Base-by-base conservation (phyloP, 1,139 yeast species). In the Blastobotrys malaysiensis region DNA sequence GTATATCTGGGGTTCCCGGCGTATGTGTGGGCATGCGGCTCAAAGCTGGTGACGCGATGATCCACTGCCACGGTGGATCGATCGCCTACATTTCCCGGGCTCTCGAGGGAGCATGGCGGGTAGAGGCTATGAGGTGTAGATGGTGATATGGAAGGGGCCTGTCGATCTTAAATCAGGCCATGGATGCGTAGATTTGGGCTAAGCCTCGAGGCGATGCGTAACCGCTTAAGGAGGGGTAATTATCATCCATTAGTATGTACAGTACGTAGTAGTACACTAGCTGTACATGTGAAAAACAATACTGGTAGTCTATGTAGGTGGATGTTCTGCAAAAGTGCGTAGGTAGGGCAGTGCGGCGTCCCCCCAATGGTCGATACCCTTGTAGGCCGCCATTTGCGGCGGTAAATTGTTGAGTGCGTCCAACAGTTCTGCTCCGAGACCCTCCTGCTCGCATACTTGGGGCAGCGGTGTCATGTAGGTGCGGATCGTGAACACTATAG, bases 381-480 rank as follows among this genome's bases (percentile, higher is more conserved):
- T 85, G 69, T 85, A 85, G 54, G 75, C 78, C 0, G 82, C 86
- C 55, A 83, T 66, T 52, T 74, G 77, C 2, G 75, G 82, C 7
- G 86, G 87, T 63, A 84, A 73, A 1, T 78, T 77, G 52, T 80
- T 82, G 43, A 85, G 81, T 0, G 87, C 91, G 16, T 73, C 74
- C 48, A 75, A 71, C 51, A 87, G 69, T 24, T 81, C 85, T 14
- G 68, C 70, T 3, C 58, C 57, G 3, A 61, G 52, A 9, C 55
- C 58, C 57, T 85, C 88, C 1, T 70, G 69, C 58, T 78, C 77
- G 16, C 39, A 31, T 52, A 87, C 66, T 45, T 76, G 69, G 24
- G 77, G 68, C 65, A 86, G 65, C n/a, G 91, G 88, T 11, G 83
- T 76, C 52, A 81, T 67, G 60, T 85, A 86, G 0, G 95, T 87